Percentiles rank a stretch among this genome's conserved stretches.
phyloP scores from a whole-genome alignment of 768 basidiomycete genomes.

The Xerocomus potaroensis region DNA sequence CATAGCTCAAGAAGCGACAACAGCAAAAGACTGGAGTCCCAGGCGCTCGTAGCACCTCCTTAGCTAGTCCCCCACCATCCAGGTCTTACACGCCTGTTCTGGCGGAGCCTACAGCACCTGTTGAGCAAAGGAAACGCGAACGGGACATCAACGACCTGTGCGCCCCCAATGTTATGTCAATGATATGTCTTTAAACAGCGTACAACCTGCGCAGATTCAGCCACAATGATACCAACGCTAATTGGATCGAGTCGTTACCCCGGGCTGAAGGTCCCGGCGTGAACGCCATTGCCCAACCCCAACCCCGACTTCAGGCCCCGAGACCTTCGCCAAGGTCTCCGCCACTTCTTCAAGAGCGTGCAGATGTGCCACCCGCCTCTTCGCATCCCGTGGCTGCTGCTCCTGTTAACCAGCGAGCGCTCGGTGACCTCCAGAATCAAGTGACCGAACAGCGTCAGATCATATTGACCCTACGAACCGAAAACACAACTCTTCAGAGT shows the following conservation, averaged over 20 bases:
- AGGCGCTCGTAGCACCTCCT: constrained; percentile 31
- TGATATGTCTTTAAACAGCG: constrained; percentile 3
- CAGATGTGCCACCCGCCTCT: constrained; percentile 1
- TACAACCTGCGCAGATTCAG: constrained; percentile 37
- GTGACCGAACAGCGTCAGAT: constrained; percentile 17
- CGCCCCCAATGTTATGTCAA: constrained; percentile 26
- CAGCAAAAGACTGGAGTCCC: constrained; percentile 54
- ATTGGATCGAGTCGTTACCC: constrained; percentile 62
- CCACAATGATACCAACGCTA: constrained; percentile 39
- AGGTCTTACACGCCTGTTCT: constrained; percentile 51
- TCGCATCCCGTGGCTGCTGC: constrained; percentile 1
- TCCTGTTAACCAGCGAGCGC: background rate
- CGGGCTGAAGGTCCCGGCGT: constrained; percentile 34
- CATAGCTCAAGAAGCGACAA: constrained; percentile 77
- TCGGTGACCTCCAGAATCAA: constrained; percentile 13
- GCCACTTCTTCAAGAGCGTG: constrained; percentile 12
- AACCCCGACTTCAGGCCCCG: constrained; percentile 21
- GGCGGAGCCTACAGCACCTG: constrained; percentile 32
- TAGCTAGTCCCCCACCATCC: constrained; percentile 44
- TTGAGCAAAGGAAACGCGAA: constrained; percentile 39
- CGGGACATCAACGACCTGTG: constrained; percentile 63
- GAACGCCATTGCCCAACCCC: constrained; percentile 32
- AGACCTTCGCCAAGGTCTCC: constrained; percentile 13
- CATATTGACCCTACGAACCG: constrained; percentile 20
- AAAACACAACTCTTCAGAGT: constrained; percentile 25